A percentile compares a stretch with the other conserved stretches of the same genome.
Evolutionary conservation across 352 stramenopile genomes (phyloP).

Genomic region (Elongisporangium prolatum): DNA sequence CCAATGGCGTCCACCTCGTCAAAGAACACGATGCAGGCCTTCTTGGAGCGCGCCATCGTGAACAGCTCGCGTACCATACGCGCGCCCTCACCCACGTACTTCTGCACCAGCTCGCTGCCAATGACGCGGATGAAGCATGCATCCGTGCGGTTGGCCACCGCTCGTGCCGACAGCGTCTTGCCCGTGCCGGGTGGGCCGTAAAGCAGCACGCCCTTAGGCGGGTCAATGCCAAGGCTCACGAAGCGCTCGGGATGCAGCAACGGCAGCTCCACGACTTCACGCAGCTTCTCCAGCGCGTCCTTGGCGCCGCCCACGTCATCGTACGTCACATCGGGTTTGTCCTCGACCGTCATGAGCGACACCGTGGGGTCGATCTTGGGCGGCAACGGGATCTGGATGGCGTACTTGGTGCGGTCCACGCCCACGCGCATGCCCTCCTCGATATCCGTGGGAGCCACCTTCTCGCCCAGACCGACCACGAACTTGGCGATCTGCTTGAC

Average conservation of each 20-base stretch:
- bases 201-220: conserved; percentile 98
- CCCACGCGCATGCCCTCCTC: conserved; percentile 99
- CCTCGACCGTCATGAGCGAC: conserved; percentile 95
- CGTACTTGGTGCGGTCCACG: conserved; percentile 97
- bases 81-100: conserved; percentile 99
- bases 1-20: conserved; percentile 99
- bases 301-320: conserved; percentile 99
- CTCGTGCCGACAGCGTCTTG: conserved; percentile 96
- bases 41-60: conserved; percentile 98
- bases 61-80: conserved; percentile 99
- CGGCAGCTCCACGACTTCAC: conserved; percentile 98
- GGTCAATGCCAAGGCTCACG: conserved; percentile 98
- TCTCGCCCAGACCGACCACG: conserved; percentile 97
- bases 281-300: conserved; percentile 97
- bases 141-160: conserved; percentile 98
- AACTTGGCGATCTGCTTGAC: conserved; percentile 99
- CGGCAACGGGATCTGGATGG: conserved; percentile 97
- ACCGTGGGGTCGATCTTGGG: conserved; percentile 99
- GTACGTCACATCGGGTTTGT: conserved; percentile 99
- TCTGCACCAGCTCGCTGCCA: conserved; percentile 98
- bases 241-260: conserved; percentile 98
- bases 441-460: conserved; percentile 98
- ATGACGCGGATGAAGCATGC: conserved; percentile 99
- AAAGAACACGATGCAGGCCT: conserved; percentile 99
- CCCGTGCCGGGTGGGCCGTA: conserved; percentile 97